Conservation (phyloP, 257 asterid genomes). For the Gentiana macrophylla region DNA sequence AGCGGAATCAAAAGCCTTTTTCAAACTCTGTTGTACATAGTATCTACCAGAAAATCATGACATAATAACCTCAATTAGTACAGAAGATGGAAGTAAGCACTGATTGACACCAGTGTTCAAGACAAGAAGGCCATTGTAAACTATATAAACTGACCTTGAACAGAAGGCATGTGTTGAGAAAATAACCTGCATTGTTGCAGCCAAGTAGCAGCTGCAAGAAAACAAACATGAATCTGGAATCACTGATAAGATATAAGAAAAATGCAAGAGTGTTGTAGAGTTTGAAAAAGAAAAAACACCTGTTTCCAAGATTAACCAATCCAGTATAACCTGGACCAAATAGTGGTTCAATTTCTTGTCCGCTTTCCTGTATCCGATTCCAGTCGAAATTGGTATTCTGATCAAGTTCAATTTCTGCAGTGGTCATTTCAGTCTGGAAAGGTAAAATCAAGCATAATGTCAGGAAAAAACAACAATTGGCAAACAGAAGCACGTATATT, state of each 20-base stretch:
- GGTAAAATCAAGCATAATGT: conserved; percentile 2
- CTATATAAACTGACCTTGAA: conserved; percentile 48
- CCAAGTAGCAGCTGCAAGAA: conserved; percentile 87
- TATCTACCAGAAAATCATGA: conserved; percentile 36
- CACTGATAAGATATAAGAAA: no score
- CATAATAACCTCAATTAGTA: background rate
- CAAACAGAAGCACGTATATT: no score
- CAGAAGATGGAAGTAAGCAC: conserved; percentile 4
- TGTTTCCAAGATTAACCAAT: conserved; percentile 94
- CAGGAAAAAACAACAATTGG: background rate
- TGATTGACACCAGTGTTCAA: conserved; percentile 2
- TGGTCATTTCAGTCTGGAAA: conserved; percentile 90
- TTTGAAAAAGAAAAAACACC: conserved; percentile 29
- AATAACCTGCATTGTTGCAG: conserved; percentile 94
- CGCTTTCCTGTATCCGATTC: conserved; percentile 99
- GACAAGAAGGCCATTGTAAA: background rate
- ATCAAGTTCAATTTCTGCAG: conserved; percentile 98
- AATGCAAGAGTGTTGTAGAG: background rate
- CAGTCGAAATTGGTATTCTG: conserved; percentile 90
- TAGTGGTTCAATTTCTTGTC: conserved; percentile 75
- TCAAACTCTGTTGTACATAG: conserved; percentile 50
- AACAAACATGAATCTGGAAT: background rate
- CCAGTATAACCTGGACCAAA: conserved; percentile 98
- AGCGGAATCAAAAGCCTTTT: conserved; percentile 62
- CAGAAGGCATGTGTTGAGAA: conserved; percentile 71